Conservation (phyloP, 352 stramenopile genomes). For the Pythium grandisporangium region DNA sequence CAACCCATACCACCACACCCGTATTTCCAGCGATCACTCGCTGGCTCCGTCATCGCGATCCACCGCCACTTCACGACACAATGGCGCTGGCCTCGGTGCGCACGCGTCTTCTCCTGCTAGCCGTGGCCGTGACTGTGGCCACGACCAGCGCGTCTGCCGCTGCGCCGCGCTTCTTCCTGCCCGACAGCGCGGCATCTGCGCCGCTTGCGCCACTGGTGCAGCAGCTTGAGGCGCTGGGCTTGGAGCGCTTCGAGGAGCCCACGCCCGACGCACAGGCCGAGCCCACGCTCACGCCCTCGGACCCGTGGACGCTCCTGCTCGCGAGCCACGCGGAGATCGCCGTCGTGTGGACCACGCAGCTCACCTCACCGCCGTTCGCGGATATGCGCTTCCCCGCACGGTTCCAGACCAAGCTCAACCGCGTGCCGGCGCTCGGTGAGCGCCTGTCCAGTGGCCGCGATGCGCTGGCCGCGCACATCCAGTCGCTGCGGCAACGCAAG, state of each 20-base stretch:
- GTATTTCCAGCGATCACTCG: too few species aligned
- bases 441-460: constrained; percentile 33
- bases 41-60: too few species aligned
- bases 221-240: constrained; percentile 41
- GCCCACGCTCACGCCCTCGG: not conserved
- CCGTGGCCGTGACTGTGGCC: not conserved
- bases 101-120: constrained; percentile 2
- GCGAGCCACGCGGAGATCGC: constrained; percentile 41
- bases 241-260: constrained; percentile 43
- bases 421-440: constrained; percentile 45
- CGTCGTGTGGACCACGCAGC: constrained; percentile 47
- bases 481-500: constrained; percentile 29
- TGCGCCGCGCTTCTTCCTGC: constrained; percentile 32
- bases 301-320: constrained; percentile 30
- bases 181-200: too few species aligned
- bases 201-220: too few species aligned
- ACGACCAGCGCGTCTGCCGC: not conserved
- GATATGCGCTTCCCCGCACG: constrained; percentile 28
- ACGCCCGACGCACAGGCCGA: not conserved
- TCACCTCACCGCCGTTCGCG: constrained; percentile 17
- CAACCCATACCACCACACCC: too few species aligned
- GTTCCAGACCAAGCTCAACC: constrained; percentile 58
- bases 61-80: too few species aligned
- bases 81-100: too few species aligned
- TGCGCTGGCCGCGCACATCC: constrained; percentile 34